phyloP scores from a whole-genome alignment of 768 basidiomycete genomes.

The Russula earlei region DNA sequence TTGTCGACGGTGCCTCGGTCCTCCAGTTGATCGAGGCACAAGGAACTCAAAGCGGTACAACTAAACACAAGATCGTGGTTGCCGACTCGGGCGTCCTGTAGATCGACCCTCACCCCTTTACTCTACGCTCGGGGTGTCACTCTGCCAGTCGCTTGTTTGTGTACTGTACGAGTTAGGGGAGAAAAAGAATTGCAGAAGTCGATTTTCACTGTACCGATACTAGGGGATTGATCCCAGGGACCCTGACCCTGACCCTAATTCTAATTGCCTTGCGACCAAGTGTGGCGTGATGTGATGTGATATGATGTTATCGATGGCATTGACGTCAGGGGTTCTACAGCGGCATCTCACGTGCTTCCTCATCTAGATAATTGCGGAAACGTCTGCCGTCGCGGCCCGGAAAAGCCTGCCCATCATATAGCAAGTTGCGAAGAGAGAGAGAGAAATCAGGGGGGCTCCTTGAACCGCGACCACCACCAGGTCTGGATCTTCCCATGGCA shows the following conservation, averaged over 20 bases:
- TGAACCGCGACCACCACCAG: too few relatives aligned
- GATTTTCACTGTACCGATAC: conserved; percentile 11
- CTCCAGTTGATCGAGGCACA: conserved; percentile 37
- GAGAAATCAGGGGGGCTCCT: too few relatives aligned
- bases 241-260: too few relatives aligned
- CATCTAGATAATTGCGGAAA: too few relatives aligned
- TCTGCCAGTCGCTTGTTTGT: conserved; percentile 2
- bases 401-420: too few relatives aligned
- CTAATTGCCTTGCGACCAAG: too few relatives aligned
- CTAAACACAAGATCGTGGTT: conserved; percentile 43
- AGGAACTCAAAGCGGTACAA: conserved; percentile 34
- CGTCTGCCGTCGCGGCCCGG: too few relatives aligned
- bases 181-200: neutral
- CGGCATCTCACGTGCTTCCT: neutral
- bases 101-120: neutral
- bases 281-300: neutral
- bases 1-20: conserved; percentile 52
- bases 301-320: conserved; percentile 13
- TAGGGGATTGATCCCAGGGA: neutral
- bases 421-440: too few relatives aligned
- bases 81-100: conserved; percentile 42
- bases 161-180: conserved; percentile 5
- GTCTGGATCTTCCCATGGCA: too few relatives aligned
- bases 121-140: neutral
- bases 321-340: conserved; percentile 5